A percentile compares a stretch with the other conserved stretches of the same genome.
phyloP scores from a whole-genome alignment of 768 basidiomycete genomes.

The Gyrodon lividus region DNA sequence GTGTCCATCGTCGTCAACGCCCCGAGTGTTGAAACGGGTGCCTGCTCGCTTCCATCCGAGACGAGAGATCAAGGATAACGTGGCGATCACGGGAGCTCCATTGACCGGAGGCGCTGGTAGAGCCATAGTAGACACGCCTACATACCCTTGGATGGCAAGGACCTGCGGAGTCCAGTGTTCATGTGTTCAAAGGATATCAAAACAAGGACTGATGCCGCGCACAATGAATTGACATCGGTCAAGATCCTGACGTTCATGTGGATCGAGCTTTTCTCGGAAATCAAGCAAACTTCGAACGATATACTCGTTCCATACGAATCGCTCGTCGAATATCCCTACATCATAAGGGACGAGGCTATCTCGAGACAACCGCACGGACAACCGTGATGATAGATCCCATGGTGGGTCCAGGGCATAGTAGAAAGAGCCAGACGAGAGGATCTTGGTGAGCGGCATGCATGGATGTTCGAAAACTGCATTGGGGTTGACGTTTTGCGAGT shows the following conservation, averaged over 20 bases:
- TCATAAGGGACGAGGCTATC: slow-evolving; percentile 46
- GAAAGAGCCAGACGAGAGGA: slow-evolving; percentile 88
- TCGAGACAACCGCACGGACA: slow-evolving; percentile 65
- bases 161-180: slow-evolving; percentile 45
- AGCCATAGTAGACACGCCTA: slow-evolving; percentile 78
- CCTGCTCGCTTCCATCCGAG: slow-evolving; percentile 95
- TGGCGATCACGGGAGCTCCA: slow-evolving; percentile 70
- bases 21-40: slow-evolving; percentile 94
- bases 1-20: slow-evolving; percentile 93
- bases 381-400: slow-evolving; percentile 89
- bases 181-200: slow-evolving; percentile 7
- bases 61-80: slow-evolving; percentile 79
- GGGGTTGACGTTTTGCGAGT: slow-evolving; percentile 36
- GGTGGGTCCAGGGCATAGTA: slow-evolving; percentile 82
- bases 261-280: slow-evolving; percentile 78
- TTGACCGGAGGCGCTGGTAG: slow-evolving; percentile 72
- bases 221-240: slow-evolving; percentile 87
- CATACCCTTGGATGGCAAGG: slow-evolving; percentile 92
- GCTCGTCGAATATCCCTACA: slow-evolving; percentile 67
- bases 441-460: slow-evolving; percentile 85
- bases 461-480: slow-evolving; percentile 82
- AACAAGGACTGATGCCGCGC: slow-evolving; percentile 32
- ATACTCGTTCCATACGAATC: slow-evolving; percentile 95
- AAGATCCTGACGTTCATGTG: slow-evolving; percentile 65
- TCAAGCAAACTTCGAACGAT: slow-evolving; percentile 84